phyloP scores from a whole-genome alignment of 495 filamentous ascomycete genomes.

The Talaromyces nanjingensis region DNA sequence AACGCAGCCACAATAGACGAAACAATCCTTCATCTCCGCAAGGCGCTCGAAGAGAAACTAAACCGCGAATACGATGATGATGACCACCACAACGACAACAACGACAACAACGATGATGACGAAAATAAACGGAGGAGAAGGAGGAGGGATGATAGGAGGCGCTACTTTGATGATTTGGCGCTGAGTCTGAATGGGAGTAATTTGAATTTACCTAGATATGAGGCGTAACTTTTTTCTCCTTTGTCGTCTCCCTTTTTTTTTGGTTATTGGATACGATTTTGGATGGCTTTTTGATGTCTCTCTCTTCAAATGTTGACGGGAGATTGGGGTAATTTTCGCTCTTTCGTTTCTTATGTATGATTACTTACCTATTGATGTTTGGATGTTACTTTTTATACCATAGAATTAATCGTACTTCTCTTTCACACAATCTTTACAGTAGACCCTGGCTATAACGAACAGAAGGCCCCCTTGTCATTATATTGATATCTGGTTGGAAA shows the following conservation, averaged over 20 bases:
- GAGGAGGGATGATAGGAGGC: neutral
- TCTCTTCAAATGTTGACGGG: neutral
- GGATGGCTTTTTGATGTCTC: neutral
- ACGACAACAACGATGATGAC: neutral
- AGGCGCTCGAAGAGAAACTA: constrained; percentile 2
- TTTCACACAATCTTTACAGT: neutral
- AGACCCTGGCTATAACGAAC: no score
- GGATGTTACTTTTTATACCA: neutral
- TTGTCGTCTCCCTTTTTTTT: neutral
- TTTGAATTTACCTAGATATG: constrained; percentile 3
- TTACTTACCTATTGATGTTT: neutral
- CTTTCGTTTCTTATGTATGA: constrained; percentile 4
- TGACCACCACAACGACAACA: neutral
- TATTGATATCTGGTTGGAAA: no score
- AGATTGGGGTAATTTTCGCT: neutral
- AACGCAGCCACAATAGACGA: neutral
- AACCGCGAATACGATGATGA: neutral
- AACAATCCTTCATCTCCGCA: constrained; percentile 1
- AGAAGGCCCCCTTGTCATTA: no score
- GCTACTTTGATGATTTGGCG: neutral
- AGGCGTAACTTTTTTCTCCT: neutral
- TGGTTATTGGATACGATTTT: neutral
- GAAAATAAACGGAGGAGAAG: neutral
- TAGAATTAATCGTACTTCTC: neutral
- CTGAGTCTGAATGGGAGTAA: neutral